Percentiles rank a stretch among this genome's conserved stretches.
These are phyloP conservation scores for Aspergillus saccharolyticus DNA, from an alignment of 495 filamentous ascomycete genomes.

Conservation along the genomic window DNA sequence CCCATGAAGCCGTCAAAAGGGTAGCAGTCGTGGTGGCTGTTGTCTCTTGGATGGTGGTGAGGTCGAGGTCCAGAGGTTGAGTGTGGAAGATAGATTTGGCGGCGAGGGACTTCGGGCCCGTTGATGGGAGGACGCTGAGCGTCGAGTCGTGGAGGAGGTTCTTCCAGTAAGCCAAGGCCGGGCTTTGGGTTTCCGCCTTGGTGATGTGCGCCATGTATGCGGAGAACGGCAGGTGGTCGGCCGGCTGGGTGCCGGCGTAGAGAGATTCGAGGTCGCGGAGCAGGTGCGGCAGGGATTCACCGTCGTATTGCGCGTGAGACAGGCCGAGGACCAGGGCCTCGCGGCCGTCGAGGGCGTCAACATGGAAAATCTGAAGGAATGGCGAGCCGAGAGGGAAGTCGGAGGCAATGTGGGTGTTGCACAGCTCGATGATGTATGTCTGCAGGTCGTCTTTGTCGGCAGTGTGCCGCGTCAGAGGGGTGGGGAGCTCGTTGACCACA, in stretches of 20 bases:
- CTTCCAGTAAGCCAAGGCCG: constrained; percentile 43
- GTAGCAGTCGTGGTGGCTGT: constrained; percentile 48
- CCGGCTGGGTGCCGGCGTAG: constrained; percentile 34
- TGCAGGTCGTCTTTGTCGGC: constrained; percentile 33
- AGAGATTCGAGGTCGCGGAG: constrained; percentile 44
- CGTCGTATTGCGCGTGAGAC: constrained; percentile 67
- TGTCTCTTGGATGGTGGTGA: constrained; percentile 29
- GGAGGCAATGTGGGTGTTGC: constrained; percentile 32
- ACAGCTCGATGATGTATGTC: constrained; percentile 38
- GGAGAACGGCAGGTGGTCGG: constrained; percentile 45
- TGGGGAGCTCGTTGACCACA: constrained; percentile 42
- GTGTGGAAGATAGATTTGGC: constrained; percentile 34
- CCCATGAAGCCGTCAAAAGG: constrained; percentile 59
- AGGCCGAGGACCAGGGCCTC: constrained; percentile 51
- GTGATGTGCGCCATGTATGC: constrained; percentile 37
- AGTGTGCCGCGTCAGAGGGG: constrained; percentile 25
- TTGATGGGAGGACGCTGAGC: constrained; percentile 40
- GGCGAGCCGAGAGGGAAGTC: constrained; percentile 49
- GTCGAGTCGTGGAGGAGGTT: constrained; percentile 48
- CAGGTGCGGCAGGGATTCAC: constrained; percentile 55
- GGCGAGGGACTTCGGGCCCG: constrained; percentile 19
- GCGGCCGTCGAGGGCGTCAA: constrained; percentile 30
- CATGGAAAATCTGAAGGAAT: constrained; percentile 50
- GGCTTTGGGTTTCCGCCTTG: constrained; percentile 13
- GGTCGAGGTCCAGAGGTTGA: constrained; percentile 35